Evolutionary conservation across 2,329 filamentous ascomycete species (phyloP).

Genomic region (Claviceps paspali): DNA sequence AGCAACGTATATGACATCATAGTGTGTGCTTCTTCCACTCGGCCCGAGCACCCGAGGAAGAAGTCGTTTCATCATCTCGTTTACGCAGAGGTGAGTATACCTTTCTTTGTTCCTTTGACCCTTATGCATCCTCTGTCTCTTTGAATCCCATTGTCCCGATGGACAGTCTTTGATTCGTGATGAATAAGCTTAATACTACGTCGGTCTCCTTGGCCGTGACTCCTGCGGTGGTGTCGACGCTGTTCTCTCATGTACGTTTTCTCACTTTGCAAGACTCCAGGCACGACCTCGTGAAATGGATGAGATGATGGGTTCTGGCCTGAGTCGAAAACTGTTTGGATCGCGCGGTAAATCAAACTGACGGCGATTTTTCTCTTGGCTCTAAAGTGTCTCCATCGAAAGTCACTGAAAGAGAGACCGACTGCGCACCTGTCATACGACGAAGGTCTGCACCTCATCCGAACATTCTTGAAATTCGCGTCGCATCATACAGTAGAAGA

Average conservation of each 20-base stretch:
- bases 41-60: background rate
- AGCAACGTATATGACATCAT: constrained; percentile 5
- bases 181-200: constrained; percentile 56
- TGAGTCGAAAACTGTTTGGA: background rate
- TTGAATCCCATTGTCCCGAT: background rate
- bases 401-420: constrained; percentile 59
- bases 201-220: constrained; percentile 72
- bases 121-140: background rate
- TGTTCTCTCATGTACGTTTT: constrained; percentile 62
- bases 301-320: constrained; percentile 4
- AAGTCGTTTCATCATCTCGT: background rate
- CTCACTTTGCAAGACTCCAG: background rate
- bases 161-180: constrained; percentile 10
- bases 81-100: background rate
- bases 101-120: background rate
- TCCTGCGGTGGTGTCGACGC: constrained; percentile 74
- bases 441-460: constrained; percentile 76
- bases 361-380: background rate
- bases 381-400: constrained; percentile 64
- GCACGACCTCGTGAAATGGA: background rate
- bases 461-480: constrained; percentile 70
- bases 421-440: constrained; percentile 89
- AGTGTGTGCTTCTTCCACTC: background rate
- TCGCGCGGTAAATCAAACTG: background rate
- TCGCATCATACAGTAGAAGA: constrained; percentile 88